phyloP scores from a whole-genome alignment of 345 rosid species.

The Hibiscus tridactylites region DNA sequence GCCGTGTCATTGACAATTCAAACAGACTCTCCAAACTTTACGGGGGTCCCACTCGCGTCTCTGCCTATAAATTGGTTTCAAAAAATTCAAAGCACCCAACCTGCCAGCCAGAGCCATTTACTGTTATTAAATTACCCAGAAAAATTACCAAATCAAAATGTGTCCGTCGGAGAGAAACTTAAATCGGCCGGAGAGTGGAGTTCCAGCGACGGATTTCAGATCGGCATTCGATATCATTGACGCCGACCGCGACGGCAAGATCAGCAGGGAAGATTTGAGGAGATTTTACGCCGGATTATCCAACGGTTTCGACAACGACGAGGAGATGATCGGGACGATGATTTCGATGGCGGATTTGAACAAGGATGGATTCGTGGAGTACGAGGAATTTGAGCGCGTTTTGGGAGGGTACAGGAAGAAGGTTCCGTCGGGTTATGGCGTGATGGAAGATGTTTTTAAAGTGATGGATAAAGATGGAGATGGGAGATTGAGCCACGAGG shows the following conservation, averaged over 20 bases:
- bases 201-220: constrained; percentile 18
- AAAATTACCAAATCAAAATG: constrained; percentile 11
- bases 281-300: too few relatives aligned
- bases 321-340: too few relatives aligned
- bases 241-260: constrained; percentile 55
- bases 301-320: too few relatives aligned
- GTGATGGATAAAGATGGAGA: too few relatives aligned
- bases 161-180: constrained; percentile 40
- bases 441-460: constrained; percentile 29
- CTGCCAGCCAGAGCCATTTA: too few relatives aligned
- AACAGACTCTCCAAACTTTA: not conserved
- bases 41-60: not conserved
- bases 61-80: not conserved
- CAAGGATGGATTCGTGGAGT: too few relatives aligned
- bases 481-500: too few relatives aligned
- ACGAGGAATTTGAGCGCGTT: constrained; percentile 32
- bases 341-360: too few relatives aligned
- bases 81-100: too few relatives aligned
- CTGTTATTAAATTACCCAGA: too few relatives aligned
- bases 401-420: constrained; percentile 5
- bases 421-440: constrained; percentile 6
- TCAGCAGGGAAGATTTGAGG: too few relatives aligned
- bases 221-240: constrained; percentile 75
- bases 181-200: not conserved
- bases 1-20: too few relatives aligned